These are phyloP conservation scores for Clonostachys byssicola DNA, from an alignment of 2,329 filamentous ascomycete genomes.

Conservation along the genomic window DNA sequence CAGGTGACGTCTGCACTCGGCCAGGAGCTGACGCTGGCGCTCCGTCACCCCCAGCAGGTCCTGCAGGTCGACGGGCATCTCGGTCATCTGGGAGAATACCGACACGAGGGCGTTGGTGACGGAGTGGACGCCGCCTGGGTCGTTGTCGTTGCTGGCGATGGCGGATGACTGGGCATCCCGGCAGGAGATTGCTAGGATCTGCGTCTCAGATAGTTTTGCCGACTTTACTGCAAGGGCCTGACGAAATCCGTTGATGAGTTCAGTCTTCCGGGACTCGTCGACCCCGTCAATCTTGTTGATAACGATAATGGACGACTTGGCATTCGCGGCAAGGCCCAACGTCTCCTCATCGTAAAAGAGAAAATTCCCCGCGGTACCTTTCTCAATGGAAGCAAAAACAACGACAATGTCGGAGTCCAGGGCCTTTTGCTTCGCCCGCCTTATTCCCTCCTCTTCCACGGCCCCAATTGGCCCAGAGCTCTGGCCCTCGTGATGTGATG, in stretches of 20 bases:
- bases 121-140: conserved; percentile 62
- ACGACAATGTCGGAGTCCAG: conserved; percentile 81
- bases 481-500: conserved; percentile 2
- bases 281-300: conserved; percentile 60
- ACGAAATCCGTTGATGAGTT: conserved; percentile 35
- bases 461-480: conserved; percentile 49
- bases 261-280: conserved; percentile 20
- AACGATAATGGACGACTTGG: conserved; percentile 46
- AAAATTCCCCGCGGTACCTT: conserved; percentile 22
- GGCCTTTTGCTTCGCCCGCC: conserved; percentile 77
- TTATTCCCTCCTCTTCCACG: conserved; percentile 87
- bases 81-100: conserved; percentile 68
- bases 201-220: conserved; percentile 17
- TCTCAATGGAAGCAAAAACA: conserved; percentile 72
- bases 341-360: conserved; percentile 54
- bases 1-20: conserved; percentile 67
- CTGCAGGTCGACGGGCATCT: conserved; percentile 66
- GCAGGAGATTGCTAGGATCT: conserved; percentile 63
- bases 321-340: conserved; percentile 43
- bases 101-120: conserved; percentile 65
- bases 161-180: conserved; percentile 41
- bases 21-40: conserved; percentile 78
- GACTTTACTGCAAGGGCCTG: conserved; percentile 6
- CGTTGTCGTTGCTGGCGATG: conserved; percentile 16
- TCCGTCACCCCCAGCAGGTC: conserved; percentile 88